Conservation (phyloP, 129 eudicot species). For the Saposhnikovia divaricata region DNA sequence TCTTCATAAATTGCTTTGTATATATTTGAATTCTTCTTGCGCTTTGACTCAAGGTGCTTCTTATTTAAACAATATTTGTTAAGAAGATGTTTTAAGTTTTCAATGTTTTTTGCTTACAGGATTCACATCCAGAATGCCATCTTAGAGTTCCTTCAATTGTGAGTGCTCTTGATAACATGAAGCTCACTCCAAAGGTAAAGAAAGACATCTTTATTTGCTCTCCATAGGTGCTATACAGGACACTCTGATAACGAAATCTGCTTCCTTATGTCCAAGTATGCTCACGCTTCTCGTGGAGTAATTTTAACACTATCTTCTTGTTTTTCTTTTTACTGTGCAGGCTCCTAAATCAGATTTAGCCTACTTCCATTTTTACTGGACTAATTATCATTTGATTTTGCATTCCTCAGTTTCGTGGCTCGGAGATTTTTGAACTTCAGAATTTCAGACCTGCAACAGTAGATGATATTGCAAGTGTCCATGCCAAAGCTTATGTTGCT, state of each 20-base stretch:
- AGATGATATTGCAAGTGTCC: constrained; percentile 77
- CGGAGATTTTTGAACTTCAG: constrained; percentile 66
- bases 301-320: background rate
- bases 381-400: constrained; percentile 1
- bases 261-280: background rate
- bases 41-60: constrained; percentile 10
- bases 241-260: background rate
- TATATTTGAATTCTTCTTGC: background rate
- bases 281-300: background rate
- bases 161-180: constrained; percentile 60
- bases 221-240: background rate
- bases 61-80: constrained; percentile 15
- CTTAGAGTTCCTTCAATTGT: constrained; percentile 87
- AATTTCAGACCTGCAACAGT: constrained; percentile 54
- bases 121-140: constrained; percentile 87
- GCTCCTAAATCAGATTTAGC: background rate
- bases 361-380: background rate
- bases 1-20: background rate
- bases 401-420: constrained; percentile 56
- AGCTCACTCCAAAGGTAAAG: constrained; percentile 74
- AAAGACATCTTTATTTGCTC: background rate
- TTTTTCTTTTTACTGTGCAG: background rate
- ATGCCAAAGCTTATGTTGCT: constrained; percentile 62
- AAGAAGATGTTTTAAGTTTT: constrained; percentile 11
- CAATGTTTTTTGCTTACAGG: constrained; percentile 43